phyloP scores from a whole-genome alignment of 768 basidiomycete species.

The Mycena rebaudengoi region DNA sequence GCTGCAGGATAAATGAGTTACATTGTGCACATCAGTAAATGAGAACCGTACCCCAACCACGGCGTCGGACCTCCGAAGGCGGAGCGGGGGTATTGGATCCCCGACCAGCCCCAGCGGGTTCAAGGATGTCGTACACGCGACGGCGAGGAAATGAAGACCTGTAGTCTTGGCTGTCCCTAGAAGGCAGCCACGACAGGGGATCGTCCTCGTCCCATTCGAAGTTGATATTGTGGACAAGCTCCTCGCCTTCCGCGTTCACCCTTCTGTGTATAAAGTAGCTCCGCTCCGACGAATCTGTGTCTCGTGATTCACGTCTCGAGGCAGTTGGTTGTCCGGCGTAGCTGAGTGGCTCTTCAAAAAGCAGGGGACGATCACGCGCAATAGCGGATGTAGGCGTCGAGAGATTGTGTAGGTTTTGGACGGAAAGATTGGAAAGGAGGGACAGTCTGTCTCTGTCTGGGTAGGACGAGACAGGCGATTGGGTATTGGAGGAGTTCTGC shows the following conservation, averaged over 20 bases:
- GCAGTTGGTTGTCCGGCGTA: conserved; percentile 29
- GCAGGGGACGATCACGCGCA: conserved; percentile 40
- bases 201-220: conserved; percentile 51
- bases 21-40: conserved; percentile 1
- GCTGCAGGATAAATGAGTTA: conserved; percentile 36
- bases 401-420: conserved; percentile 50
- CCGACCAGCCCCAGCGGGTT: conserved; percentile 19
- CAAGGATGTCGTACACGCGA: conserved; percentile 12
- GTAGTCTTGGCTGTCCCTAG: conserved; percentile 14
- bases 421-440: conserved; percentile 49
- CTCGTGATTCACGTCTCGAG: conserved; percentile 12
- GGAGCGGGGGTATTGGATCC: not conserved
- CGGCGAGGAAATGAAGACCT: conserved; percentile 11
- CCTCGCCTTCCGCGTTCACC: conserved; percentile 46
- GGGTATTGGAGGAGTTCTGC: conserved; percentile 27
- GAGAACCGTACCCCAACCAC: conserved; percentile 55
- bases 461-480: conserved; percentile 34
- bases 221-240: conserved; percentile 49
- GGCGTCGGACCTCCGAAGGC: conserved; percentile 37
- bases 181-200: conserved; percentile 39
- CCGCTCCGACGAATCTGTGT: conserved; percentile 29
- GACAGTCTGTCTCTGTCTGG: conserved; percentile 43
- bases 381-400: conserved; percentile 43
- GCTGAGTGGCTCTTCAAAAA: conserved; percentile 52
- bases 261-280: conserved; percentile 47